Percentiles rank a stretch among this genome's conserved stretches.
phyloP scores from a whole-genome alignment of 192 early-diverging fungal species.

The Piromyces finnis region DNA sequence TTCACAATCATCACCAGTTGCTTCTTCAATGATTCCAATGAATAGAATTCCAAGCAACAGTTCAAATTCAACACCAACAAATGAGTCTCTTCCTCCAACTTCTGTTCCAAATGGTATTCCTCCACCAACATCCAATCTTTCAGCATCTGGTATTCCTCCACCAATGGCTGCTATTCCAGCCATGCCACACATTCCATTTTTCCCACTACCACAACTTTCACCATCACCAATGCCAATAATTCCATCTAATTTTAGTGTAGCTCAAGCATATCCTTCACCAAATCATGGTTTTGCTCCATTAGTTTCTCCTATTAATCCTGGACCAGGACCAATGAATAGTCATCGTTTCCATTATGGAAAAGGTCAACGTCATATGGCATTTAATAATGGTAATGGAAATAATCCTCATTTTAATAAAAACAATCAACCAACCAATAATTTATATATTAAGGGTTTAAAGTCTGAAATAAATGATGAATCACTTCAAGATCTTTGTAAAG shows the following conservation, averaged over 20 bases:
- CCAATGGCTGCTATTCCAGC: not conserved
- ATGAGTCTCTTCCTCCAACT: not conserved
- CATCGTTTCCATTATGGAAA: not conserved
- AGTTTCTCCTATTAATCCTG: not conserved
- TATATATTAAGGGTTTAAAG: constrained; percentile 65
- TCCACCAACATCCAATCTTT: not conserved
- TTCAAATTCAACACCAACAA: not conserved
- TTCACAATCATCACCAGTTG: not conserved
- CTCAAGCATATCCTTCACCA: not conserved
- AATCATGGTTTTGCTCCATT: not conserved
- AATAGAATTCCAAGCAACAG: not conserved
- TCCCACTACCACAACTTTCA: not conserved
- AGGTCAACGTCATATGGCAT: not conserved
- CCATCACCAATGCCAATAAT: not conserved
- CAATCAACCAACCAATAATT: constrained; percentile 17
- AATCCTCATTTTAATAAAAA: not conserved
- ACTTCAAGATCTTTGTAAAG: constrained; percentile 37
- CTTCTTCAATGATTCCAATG: not conserved
- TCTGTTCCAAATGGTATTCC: not conserved
- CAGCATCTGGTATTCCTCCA: not conserved
- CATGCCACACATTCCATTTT: not conserved
- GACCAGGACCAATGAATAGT: not conserved
- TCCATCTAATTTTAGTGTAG: not conserved
- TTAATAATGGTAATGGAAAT: not conserved
- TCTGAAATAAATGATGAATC: constrained; percentile 44